phyloP scores from a whole-genome alignment of 345 rosid genomes.

The Camelina neglecta region DNA sequence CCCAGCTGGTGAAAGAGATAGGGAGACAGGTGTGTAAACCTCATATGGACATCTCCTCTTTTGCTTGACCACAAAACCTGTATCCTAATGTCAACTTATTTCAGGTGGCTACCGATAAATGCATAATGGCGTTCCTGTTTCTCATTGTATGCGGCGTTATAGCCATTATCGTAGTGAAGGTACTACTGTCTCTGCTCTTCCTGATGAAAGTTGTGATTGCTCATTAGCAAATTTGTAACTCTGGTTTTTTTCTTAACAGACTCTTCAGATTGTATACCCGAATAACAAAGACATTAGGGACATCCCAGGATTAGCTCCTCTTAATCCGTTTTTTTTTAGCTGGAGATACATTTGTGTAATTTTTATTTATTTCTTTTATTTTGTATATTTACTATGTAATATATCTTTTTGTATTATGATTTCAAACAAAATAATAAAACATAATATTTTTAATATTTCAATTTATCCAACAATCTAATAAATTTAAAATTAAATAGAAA shows the following conservation, averaged over 20 bases:
- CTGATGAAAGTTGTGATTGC: conserved; percentile 28
- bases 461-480: too few relatives aligned
- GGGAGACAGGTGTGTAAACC: conserved; percentile 83
- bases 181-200: conserved; percentile 38
- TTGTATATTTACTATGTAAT: too few relatives aligned
- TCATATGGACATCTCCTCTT: conserved; percentile 7
- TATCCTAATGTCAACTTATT: conserved; percentile 9
- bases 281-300: conserved; percentile 89
- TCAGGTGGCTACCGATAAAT: conserved; percentile 98
- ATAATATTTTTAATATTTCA: too few relatives aligned
- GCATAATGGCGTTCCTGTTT: conserved; percentile 90
- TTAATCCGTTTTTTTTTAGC: too few relatives aligned
- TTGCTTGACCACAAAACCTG: conserved; percentile 9
- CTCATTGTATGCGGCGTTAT: conserved; percentile 94
- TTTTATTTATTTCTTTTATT: too few relatives aligned
- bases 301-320: conserved; percentile 99
- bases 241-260: conserved; percentile 13
- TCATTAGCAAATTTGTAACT: conserved; percentile 10
- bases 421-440: too few relatives aligned
- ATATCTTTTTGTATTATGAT: too few relatives aligned
- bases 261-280: conserved; percentile 81
- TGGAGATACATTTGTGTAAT: too few relatives aligned
- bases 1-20: conserved; percentile 97
- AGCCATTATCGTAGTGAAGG: conserved; percentile 97
- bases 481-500: too few relatives aligned